Percentiles rank a stretch among this genome's conserved stretches.
Evolutionary conservation across 257 asterid genomes (phyloP).

Genomic region (Ophiorrhiza pumila): DNA sequence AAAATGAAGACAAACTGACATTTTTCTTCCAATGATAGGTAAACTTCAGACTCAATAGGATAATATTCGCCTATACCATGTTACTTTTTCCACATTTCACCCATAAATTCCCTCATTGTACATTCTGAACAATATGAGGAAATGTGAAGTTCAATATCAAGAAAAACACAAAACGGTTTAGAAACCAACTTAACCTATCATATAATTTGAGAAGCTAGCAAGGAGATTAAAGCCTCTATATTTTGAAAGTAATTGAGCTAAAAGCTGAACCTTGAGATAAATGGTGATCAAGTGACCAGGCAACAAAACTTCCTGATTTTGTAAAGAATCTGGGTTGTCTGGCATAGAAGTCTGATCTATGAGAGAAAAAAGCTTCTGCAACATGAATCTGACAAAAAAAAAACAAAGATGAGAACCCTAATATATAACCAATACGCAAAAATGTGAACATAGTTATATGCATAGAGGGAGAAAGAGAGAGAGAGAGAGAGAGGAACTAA

Average conservation of each 20-base stretch:
- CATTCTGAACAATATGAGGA: neutral
- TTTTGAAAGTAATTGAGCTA: slow-evolving; percentile 4
- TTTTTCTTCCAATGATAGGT: neutral
- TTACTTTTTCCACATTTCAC: too few relatives aligned
- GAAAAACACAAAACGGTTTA: neutral
- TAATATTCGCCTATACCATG: neutral
- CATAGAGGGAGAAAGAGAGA: slow-evolving; percentile 3
- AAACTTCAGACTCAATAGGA: neutral
- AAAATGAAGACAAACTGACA: neutral
- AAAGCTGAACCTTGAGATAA: slow-evolving; percentile 71
- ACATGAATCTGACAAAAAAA: slow-evolving; percentile 61
- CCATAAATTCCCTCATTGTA: neutral
- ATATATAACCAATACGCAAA: neutral
- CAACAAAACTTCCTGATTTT: slow-evolving; percentile 88
- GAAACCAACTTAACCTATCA: slow-evolving; percentile 1
- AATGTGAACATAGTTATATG: neutral
- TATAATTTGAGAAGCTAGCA: neutral
- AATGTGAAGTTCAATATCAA: neutral
- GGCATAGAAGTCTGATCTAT: slow-evolving; percentile 91
- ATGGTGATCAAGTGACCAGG: slow-evolving; percentile 94
- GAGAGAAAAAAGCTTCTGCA: slow-evolving; percentile 96
- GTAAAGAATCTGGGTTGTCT: slow-evolving; percentile 90
- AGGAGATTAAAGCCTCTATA: neutral
- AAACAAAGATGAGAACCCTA: neutral
- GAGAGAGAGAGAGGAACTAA: slow-evolving; percentile 34